Base-by-base conservation (phyloP, 768 basidiomycete species). In the Auriculariales sp. region DNA sequence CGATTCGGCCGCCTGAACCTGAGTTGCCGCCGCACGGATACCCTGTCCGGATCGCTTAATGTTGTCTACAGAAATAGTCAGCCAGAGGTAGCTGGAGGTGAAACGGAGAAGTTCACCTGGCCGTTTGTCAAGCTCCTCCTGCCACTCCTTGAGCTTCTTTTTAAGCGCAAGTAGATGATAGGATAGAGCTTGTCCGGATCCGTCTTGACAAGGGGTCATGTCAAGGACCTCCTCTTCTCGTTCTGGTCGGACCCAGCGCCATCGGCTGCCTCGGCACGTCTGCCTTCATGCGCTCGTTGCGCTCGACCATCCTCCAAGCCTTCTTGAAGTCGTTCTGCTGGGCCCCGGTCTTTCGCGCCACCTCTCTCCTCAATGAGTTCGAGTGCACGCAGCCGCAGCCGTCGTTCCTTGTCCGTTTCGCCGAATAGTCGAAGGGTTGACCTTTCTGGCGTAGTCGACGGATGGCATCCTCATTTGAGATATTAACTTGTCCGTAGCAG, bases 141-240 rank as follows among this genome's bases (percentile, higher is more conserved):
- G 93, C 95, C 95, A 99, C 60, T 99, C 95, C 58, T 91, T 91
- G 47, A 98, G 70, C 4, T 81, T 83, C 54, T 83, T 74, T 71
- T 97, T 97, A 51, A 98, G 68, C 1, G 92, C 89, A 92, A 91
- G 61, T 99, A 99, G 46, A 99, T 97, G 57, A 97, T 71, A 0
- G 95, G 95, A 61, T 99, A 97, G 27, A 98, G 69, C 65, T 88
- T 95, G 69, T 94, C 88, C 5, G 91, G 87, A 62, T 98, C 89
- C 15, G 78, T 78, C 71, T 91, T 94, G 59, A 97, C 63, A 52
- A 97, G 71, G 4, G n/a, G 62, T 69, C 27, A 98, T 63, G 63
- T 99, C 90, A 44, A 99, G 68, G 7, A 89, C 65, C 57, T 81
- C 68, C 47, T 59, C 54, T n/a, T n/a, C 47, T 62, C 55, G 22